phyloP scores from a whole-genome alignment of 192 early-diverging fungal genomes.

The Mortierella hygrophila region DNA sequence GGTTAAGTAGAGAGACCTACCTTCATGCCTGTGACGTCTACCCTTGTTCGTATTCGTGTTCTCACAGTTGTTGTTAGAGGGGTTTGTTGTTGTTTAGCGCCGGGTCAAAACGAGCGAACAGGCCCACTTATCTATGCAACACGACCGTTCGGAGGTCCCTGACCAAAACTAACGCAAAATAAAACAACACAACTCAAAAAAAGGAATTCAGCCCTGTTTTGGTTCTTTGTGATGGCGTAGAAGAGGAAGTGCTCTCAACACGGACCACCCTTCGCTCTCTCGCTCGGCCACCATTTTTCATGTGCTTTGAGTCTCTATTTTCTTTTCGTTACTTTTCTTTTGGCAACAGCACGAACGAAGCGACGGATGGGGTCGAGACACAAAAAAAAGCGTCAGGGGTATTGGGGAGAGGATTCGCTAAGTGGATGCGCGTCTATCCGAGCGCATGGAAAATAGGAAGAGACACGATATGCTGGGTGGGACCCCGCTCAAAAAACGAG shows the following conservation, averaged over 20 bases:
- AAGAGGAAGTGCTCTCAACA: background rate
- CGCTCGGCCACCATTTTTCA: background rate
- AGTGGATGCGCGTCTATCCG: no score
- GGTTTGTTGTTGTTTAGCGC: background rate
- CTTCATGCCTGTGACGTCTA: no score
- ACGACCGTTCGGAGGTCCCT: background rate
- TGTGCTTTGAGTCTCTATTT: background rate
- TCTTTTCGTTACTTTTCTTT: background rate
- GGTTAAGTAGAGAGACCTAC: no score
- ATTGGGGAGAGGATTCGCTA: no score
- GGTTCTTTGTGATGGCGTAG: background rate
- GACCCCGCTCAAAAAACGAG: no score
- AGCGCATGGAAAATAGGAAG: no score
- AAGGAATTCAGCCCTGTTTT: background rate
- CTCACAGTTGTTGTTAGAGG: background rate
- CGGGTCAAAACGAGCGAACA: background rate
- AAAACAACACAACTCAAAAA: no score
- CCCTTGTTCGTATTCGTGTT: no score
- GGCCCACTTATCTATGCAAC: background rate
- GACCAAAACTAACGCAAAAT: background rate
- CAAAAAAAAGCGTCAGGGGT: no score
- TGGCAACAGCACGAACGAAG: background rate
- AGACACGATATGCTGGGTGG: no score
- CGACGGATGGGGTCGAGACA: background rate
- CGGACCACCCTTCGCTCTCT: background rate